Conservation (phyloP, 1,284 basidiomycete species). For the Neolentinus lepideus region DNA sequence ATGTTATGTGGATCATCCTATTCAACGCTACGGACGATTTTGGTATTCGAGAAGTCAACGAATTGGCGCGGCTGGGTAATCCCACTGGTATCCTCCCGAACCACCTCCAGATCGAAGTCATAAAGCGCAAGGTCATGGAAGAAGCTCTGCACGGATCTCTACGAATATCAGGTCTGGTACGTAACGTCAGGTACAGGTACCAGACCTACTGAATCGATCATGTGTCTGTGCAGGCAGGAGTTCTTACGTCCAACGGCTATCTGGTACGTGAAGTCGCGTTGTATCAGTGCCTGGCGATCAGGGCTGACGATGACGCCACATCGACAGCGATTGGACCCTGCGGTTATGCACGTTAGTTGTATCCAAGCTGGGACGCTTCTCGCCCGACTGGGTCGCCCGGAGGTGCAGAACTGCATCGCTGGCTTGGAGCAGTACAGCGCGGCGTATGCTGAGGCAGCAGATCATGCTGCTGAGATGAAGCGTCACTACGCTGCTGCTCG, state of each 20-base stretch:
- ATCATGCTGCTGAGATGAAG: constrained; percentile 65
- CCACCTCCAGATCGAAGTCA: constrained; percentile 48
- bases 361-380: constrained; percentile 80
- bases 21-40: constrained; percentile 79
- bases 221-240: constrained; percentile 45
- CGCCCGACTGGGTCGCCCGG: constrained; percentile 72
- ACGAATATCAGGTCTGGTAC: constrained; percentile 78
- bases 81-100: constrained; percentile 29
- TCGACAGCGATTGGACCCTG: constrained; percentile 64
- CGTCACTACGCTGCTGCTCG: constrained; percentile 43
- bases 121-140: constrained; percentile 64
- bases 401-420: constrained; percentile 75
- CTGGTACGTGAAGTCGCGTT: constrained; percentile 40
- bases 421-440: constrained; percentile 84
- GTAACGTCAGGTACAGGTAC: constrained; percentile 17
- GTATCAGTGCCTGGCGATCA: neutral
- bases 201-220: neutral
- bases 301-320: neutral
- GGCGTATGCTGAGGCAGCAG: constrained; percentile 80
- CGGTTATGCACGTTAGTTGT: constrained; percentile 80
- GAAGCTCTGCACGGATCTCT: constrained; percentile 82
- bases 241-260: constrained; percentile 79
- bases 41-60: constrained; percentile 69
- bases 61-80: constrained; percentile 30
- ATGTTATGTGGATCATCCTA: constrained; percentile 82